These are phyloP conservation scores for Rhododendron griersonianum DNA, from an alignment of 148 eudicot species.

Conservation along the genomic window DNA sequence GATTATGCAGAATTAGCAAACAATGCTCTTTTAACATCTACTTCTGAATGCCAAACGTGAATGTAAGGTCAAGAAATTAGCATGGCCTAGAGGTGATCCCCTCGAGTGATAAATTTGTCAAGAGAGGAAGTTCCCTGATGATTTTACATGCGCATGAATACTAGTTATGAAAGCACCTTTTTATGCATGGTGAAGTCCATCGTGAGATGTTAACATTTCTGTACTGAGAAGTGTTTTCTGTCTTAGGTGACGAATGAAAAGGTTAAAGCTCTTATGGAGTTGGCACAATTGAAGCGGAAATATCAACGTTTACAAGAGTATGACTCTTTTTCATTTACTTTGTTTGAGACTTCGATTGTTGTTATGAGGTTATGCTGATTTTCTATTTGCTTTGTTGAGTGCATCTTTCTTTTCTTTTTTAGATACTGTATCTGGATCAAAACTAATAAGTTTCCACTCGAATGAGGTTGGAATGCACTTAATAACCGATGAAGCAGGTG, in stretches of 20 bases:
- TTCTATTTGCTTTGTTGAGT: not conserved
- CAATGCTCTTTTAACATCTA: not conserved
- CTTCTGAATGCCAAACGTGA: not conserved
- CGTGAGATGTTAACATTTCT: not conserved
- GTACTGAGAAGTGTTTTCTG: constrained; percentile 13
- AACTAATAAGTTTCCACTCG: not conserved
- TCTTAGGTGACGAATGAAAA: constrained; percentile 82
- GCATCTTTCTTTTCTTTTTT: not conserved
- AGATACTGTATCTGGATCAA: not conserved
- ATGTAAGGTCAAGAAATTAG: not conserved
- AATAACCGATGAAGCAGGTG: not conserved
- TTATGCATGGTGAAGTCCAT: not conserved
- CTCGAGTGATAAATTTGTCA: not conserved
- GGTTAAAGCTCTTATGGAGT: constrained; percentile 86
- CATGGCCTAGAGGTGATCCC: not conserved
- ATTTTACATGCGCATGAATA: not conserved
- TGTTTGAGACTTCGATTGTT: not conserved
- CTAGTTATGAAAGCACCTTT: not conserved
- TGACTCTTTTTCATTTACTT: constrained; percentile 11
- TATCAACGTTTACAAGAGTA: constrained; percentile 65
- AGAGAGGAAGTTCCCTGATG: not conserved
- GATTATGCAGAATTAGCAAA: not conserved
- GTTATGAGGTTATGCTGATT: not conserved
- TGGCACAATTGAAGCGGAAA: constrained; percentile 71
- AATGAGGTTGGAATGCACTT: not conserved